Percentiles rank a stretch among this genome's conserved stretches.
These are phyloP conservation scores for Monosporozyma servazzii DNA, from an alignment of 805 yeast species.

Conservation along the genomic window DNA sequence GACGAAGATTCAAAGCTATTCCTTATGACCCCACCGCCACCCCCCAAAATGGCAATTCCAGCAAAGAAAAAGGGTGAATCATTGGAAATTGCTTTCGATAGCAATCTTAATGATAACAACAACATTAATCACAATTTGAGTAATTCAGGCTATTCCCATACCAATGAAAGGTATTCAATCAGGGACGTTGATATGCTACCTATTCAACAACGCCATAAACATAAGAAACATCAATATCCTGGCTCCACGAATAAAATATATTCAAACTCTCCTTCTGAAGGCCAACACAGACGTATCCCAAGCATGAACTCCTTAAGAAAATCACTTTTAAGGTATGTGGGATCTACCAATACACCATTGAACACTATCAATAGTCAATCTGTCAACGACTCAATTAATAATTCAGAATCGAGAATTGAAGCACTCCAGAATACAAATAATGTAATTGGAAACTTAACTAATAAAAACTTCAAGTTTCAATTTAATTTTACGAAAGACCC, in stretches of 20 bases:
- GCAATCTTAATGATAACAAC: background rate
- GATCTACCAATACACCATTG: background rate
- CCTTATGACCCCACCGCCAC: conserved; percentile 40
- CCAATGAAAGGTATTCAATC: conserved; percentile 20
- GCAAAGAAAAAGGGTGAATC: conserved; percentile 74
- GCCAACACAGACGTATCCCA: conserved; percentile 6
- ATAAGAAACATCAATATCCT: conserved; percentile 2
- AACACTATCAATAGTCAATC: background rate
- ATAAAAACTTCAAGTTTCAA: conserved; percentile 27
- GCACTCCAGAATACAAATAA: conserved; percentile 3
- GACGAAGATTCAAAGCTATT: conserved; percentile 30
- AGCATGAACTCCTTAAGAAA: conserved; percentile 17
- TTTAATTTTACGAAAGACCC: conserved; percentile 20
- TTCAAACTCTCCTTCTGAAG: background rate
- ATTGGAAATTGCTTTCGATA: conserved; percentile 46
- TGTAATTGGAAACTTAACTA: conserved; percentile 21
- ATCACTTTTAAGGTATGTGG: conserved; percentile 20
- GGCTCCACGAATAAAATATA: background rate
- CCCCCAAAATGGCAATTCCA: conserved; percentile 73
- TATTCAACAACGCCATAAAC: background rate
- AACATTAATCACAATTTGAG: background rate
- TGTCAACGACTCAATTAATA: background rate
- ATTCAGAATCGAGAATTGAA: background rate
- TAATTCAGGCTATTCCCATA: background rate
- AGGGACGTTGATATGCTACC: conserved; percentile 21